Base-by-base conservation (phyloP, 169 alveolate genomes). In the Cryptosporidium canis region DNA sequence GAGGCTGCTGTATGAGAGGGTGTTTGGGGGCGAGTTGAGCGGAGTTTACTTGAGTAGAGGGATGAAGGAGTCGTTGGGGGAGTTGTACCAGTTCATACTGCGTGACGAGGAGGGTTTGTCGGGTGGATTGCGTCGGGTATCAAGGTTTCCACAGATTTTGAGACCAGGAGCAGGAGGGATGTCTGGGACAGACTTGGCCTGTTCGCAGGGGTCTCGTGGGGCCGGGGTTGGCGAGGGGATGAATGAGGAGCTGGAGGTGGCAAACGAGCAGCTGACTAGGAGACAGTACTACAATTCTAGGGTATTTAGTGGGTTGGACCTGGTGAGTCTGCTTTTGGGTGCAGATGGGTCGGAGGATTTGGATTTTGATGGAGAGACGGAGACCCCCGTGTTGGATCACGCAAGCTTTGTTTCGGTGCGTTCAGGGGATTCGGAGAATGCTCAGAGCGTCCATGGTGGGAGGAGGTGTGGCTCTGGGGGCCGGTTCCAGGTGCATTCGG, bases 201-300 rank as follows among this genome's bases (percentile, higher is more conserved):
- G 18, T 33, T 51, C 24, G 0, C 63, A 51, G 24, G 27, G 24
- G 14, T 18, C 24, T 51, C 63, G 9, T 5, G 41, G 27, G 68
- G 68, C 24, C 4, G n/a, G 37, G 21, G 45, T 5, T 0, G 45
- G 27, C 9, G 68, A 27, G 33, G 27, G 24, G n/a, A 3, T 1
- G 8, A 77, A 77, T 31, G 29, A 18, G 1, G 87, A 77, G 14
- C 41, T 77, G 66, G 87, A 77, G 41, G 72, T 58, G 33, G 24
- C 14, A 16, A 77, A 63, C 44, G 77, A 77, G 24, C 87, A 77
- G 16, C 31, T 77, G n/a, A 58, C 87, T 6, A 77, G 61, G 47
- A 77, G 87, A n/a, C 47, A 77, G 27, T 77, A 77, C 14, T 77
- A 77, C 29, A 77, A 77, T 77, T 39, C 77, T 8, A 58, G 27